phyloP scores from a whole-genome alignment of 305 asterid genomes.

The Nicotiana rustica region DNA sequence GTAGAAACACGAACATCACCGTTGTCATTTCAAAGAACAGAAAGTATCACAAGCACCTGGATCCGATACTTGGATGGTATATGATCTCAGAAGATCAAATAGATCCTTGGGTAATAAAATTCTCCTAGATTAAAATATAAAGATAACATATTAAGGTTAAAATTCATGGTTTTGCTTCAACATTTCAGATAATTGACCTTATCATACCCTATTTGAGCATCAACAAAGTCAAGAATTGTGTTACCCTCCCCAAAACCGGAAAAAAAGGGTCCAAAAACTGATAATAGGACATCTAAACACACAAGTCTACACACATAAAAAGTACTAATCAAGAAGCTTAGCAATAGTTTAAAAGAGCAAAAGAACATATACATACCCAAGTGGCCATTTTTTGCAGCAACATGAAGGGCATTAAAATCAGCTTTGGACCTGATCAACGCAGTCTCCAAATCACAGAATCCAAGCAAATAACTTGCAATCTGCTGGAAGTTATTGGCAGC shows the following conservation, averaged over 20 bases:
- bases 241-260: too few relatives aligned
- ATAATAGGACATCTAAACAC: neutral
- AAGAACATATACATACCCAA: constrained; percentile 52
- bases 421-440: constrained; percentile 75
- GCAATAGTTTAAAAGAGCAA: neutral
- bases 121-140: neutral
- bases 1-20: neutral
- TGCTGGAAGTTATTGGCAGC: constrained; percentile 67
- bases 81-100: neutral
- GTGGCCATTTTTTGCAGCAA: constrained; percentile 86
- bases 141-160: neutral
- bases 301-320: too few relatives aligned
- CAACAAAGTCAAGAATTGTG: neutral
- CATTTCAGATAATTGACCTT: neutral
- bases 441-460: constrained; percentile 69
- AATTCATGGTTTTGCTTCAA: too few relatives aligned
- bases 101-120: neutral
- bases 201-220: constrained; percentile 7
- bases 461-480: constrained; percentile 63
- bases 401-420: constrained; percentile 82
- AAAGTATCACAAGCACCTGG: neutral
- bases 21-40: neutral
- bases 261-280: neutral
- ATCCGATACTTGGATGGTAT: neutral
- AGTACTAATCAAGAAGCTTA: neutral